Conservation (phyloP, 2,329 filamentous ascomycete genomes). For the Ilyonectria sp. region DNA sequence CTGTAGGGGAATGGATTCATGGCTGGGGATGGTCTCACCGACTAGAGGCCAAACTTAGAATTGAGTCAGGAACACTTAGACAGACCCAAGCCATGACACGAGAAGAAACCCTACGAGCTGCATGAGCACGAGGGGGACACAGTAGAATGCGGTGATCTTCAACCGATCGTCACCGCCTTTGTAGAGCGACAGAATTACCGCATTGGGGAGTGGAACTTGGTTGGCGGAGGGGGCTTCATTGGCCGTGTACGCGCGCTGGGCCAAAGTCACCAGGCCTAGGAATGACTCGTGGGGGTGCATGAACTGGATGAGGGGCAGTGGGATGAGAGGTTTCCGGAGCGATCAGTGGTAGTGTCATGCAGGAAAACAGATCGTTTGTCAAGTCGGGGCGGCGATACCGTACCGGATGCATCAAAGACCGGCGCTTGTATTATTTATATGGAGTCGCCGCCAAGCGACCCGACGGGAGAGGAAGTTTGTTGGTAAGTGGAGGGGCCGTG, state of each 20-base stretch:
- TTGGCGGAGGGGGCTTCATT: conserved; percentile 12
- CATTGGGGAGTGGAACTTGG: conserved; percentile 6
- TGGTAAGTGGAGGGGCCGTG: not conserved
- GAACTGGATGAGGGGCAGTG: conserved; percentile 18
- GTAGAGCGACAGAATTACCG: conserved; percentile 13
- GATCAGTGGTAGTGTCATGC: conserved; percentile 19
- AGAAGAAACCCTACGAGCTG: not conserved
- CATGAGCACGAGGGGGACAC: conserved; percentile 3
- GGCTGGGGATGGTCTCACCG: not conserved
- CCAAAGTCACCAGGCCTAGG: conserved; percentile 16
- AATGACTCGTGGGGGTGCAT: conserved; percentile 31
- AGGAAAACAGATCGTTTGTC: conserved; percentile 1
- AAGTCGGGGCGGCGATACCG: not conserved
- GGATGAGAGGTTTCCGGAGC: not conserved
- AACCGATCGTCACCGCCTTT: conserved; percentile 25
- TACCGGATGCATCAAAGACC: not conserved
- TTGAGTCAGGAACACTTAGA: not conserved
- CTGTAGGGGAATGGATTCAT: not conserved
- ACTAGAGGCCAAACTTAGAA: not conserved
- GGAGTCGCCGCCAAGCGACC: not conserved
- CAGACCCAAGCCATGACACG: not conserved
- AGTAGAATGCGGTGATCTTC: not conserved
- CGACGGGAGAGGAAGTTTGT: not conserved
- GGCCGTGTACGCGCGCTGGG: conserved; percentile 18
- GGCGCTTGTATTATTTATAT: not conserved